Percentiles rank a stretch among this genome's conserved stretches.
Conservation (phyloP, 2,329 filamentous ascomycete genomes). For the Alternaria rosae region DNA sequence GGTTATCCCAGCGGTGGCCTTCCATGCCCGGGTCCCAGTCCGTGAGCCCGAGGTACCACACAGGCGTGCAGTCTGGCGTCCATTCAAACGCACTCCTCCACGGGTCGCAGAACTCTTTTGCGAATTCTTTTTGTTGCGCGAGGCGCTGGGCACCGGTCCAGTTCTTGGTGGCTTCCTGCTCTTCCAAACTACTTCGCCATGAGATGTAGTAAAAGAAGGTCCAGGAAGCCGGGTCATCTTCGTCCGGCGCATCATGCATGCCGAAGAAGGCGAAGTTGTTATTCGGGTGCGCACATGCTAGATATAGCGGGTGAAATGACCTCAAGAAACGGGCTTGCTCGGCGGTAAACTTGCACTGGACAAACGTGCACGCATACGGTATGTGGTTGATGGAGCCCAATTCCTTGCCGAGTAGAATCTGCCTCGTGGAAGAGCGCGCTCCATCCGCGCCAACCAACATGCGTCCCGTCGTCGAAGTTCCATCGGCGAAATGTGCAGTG, state of each 20-base stretch:
- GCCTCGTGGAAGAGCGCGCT: constrained; percentile 41
- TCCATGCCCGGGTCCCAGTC: constrained; percentile 47
- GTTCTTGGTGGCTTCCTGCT: constrained; percentile 50
- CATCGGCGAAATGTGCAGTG: constrained; percentile 48
- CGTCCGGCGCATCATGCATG: constrained; percentile 52
- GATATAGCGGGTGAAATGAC: constrained; percentile 55
- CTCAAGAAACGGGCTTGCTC: constrained; percentile 56
- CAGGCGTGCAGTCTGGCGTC: constrained; percentile 41
- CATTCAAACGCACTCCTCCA: constrained; percentile 52
- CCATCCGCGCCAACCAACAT: constrained; percentile 50
- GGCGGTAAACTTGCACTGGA: constrained; percentile 52
- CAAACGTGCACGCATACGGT: constrained; percentile 56
- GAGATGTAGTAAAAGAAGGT: constrained; percentile 60
- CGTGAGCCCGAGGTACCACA: constrained; percentile 47
- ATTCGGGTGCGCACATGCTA: constrained; percentile 54
- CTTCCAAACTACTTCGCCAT: constrained; percentile 50
- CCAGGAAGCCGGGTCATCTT: constrained; percentile 52
- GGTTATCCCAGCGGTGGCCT: constrained; percentile 45
- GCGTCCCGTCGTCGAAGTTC: constrained; percentile 37
- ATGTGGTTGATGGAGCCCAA: constrained; percentile 47
- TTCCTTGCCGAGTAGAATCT: constrained; percentile 38
- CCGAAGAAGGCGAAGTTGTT: constrained; percentile 57
- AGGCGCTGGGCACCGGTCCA: constrained; percentile 50
- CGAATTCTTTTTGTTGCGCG: constrained; percentile 51
- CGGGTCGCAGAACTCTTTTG: constrained; percentile 53